Percentiles rank a stretch among this genome's conserved stretches.
These are phyloP conservation scores for Auricularia cornea DNA, from an alignment of 768 basidiomycete species.

Conservation along the genomic window DNA sequence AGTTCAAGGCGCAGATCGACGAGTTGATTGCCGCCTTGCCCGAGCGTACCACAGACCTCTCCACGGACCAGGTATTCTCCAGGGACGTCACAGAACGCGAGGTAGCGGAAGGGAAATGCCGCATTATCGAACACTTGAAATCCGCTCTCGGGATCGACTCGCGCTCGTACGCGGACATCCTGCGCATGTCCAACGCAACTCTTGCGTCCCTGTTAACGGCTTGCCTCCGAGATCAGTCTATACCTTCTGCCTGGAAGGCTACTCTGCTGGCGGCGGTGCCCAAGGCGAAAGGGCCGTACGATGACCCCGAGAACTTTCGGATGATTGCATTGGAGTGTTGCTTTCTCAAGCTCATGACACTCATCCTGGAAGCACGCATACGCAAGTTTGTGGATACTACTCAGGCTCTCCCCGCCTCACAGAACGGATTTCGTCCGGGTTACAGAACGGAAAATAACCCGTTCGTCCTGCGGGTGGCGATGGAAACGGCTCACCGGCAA, in stretches of 20 bases:
- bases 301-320: slow-evolving; percentile 18
- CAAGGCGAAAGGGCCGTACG: background rate
- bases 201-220: background rate
- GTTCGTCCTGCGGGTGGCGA: slow-evolving; percentile 13
- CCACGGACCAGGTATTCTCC: background rate
- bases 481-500: slow-evolving; percentile 10
- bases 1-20: background rate
- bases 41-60: background rate
- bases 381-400: slow-evolving; percentile 1
- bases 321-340: slow-evolving; percentile 24
- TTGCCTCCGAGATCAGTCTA: background rate
- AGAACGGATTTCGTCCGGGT: slow-evolving; percentile 23
- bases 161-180: background rate
- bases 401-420: slow-evolving; percentile 18
- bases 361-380: slow-evolving; percentile 17
- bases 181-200: background rate
- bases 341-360: slow-evolving; percentile 17
- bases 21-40: background rate
- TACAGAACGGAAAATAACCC: slow-evolving; percentile 24
- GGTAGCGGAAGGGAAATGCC: background rate
- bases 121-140: background rate
- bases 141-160: background rate
- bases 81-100: background rate
- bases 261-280: background rate
- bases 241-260: background rate